These are phyloP conservation scores for Tephrocybe sp. DNA, from an alignment of 768 basidiomycete genomes.

Conservation along the genomic window DNA sequence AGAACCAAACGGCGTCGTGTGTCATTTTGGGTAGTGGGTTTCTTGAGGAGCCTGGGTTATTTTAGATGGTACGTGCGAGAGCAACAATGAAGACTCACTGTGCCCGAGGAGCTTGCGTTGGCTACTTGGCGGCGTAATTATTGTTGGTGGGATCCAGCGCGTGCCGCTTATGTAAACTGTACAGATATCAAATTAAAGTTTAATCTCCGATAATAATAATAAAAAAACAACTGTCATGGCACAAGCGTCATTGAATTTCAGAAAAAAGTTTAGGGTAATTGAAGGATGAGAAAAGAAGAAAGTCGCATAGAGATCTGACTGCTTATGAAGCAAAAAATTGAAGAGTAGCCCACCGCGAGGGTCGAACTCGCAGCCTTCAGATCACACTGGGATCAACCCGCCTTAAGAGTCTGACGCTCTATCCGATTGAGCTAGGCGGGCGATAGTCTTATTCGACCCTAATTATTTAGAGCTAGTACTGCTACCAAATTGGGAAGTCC, in stretches of 20 bases:
- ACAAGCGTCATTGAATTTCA: no score
- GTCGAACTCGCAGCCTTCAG: constrained; percentile 86
- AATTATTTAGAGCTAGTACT: constrained; percentile 11
- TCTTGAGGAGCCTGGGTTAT: neutral
- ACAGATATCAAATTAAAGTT: constrained; percentile 37
- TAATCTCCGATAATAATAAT: constrained; percentile 30
- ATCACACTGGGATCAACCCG: constrained; percentile 27
- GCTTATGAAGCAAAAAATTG: neutral
- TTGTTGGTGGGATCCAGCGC: constrained; percentile 14
- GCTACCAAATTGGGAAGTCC: constrained; percentile 7
- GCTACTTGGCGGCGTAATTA: constrained; percentile 7
- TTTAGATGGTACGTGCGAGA: neutral
- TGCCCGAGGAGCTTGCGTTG: constrained; percentile 22
- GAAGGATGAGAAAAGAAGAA: no score
- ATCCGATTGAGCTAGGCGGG: constrained; percentile 67
- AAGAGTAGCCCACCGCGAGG: constrained; percentile 72
- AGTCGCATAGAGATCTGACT: no score
- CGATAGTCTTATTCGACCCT: constrained; percentile 34
- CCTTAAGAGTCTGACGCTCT: constrained; percentile 64
- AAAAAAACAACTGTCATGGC: no score
- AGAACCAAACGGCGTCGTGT: constrained; percentile 98
- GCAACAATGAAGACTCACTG: constrained; percentile 26
- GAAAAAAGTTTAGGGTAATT: no score
- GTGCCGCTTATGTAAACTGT: constrained; percentile 38
- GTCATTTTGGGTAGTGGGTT: constrained; percentile 72